Evolutionary conservation across 2,329 filamentous ascomycete species (phyloP).

Genomic region (Lasiodiplodia sp.): DNA sequence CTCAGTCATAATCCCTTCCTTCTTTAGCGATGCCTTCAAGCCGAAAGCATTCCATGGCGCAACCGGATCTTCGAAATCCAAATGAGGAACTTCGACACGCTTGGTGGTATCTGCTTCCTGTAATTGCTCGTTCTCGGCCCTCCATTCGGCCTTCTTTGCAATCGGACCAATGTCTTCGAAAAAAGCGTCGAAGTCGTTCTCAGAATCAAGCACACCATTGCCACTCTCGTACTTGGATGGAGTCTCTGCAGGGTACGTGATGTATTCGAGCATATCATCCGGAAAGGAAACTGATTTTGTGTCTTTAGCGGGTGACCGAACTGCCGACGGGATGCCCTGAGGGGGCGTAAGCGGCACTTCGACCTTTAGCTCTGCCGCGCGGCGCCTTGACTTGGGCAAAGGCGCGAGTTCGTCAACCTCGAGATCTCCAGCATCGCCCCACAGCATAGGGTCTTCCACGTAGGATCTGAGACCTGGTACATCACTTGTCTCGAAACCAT

Average conservation of each 20-base stretch:
- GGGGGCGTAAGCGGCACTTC: constrained; percentile 56
- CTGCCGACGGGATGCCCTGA: constrained; percentile 35
- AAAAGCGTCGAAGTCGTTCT: constrained; percentile 44
- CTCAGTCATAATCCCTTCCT: constrained; percentile 33
- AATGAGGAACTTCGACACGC: constrained; percentile 56
- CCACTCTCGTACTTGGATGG: background rate
- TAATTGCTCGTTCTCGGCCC: constrained; percentile 54
- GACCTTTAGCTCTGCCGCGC: constrained; percentile 50
- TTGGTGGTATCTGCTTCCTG: constrained; percentile 56
- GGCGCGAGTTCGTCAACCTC: background rate
- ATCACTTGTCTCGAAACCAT: constrained; percentile 17
- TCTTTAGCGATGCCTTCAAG: constrained; percentile 23
- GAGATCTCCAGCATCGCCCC: constrained; percentile 36
- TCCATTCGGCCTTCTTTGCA: constrained; percentile 45
- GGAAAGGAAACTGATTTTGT: constrained; percentile 51
- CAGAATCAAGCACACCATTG: constrained; percentile 35
- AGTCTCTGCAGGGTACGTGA: constrained; percentile 34
- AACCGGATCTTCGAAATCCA: constrained; percentile 53
- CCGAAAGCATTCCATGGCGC: constrained; percentile 57
- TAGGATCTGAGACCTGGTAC: background rate
- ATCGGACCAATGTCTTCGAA: constrained; percentile 46
- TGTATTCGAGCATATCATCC: constrained; percentile 45
- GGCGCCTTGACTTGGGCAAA: constrained; percentile 39
- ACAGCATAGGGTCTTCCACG: constrained; percentile 43
- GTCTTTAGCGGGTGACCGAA: constrained; percentile 48